Conservation (phyloP, 2,329 filamentous ascomycete species). For the Xylariaceae sp. region DNA sequence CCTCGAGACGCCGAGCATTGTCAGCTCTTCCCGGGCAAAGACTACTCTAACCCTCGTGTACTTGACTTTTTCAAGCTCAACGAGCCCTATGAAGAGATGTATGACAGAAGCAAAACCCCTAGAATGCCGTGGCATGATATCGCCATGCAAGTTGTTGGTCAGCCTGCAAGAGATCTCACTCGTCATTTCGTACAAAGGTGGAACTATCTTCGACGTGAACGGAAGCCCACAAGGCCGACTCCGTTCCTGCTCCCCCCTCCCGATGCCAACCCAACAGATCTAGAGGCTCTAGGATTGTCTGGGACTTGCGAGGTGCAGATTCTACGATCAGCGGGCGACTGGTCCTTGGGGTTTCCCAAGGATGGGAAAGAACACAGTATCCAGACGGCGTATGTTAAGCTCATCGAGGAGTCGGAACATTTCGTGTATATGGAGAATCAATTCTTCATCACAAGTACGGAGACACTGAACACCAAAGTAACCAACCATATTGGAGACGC, state of each 20-base stretch:
- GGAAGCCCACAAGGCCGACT: slow-evolving; percentile 88
- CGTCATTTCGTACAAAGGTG: slow-evolving; percentile 96
- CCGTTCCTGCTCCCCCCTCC: slow-evolving; percentile 91
- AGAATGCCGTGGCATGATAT: slow-evolving; percentile 99
- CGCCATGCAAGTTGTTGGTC: slow-evolving; percentile 94
- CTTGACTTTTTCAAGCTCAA: slow-evolving; percentile 92
- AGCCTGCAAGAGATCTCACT: slow-evolving; percentile 89
- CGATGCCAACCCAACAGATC: slow-evolving; percentile 80
- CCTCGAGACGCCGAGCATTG: slow-evolving; percentile 91
- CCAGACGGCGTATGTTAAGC: slow-evolving; percentile 88
- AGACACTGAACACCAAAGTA: slow-evolving; percentile 82
- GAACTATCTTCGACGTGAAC: slow-evolving; percentile 92
- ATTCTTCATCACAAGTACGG: slow-evolving; percentile 92
- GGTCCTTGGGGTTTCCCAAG: slow-evolving; percentile 75
- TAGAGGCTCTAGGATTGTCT: slow-evolving; percentile 81
- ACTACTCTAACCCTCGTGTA: slow-evolving; percentile 94
- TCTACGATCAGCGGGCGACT: slow-evolving; percentile 80
- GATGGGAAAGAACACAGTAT: slow-evolving; percentile 90
- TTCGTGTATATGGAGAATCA: slow-evolving; percentile 99
- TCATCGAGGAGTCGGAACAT: slow-evolving; percentile 93
- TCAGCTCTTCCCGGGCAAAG: slow-evolving; percentile 94
- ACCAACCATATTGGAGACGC: slow-evolving; percentile 93
- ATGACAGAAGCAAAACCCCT: slow-evolving; percentile 81
- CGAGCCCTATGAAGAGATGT: slow-evolving; percentile 98
- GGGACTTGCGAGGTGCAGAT: slow-evolving; percentile 98